Conservation (phyloP, 116 monocot genomes). For the Phalaenopsis hybrid region DNA sequence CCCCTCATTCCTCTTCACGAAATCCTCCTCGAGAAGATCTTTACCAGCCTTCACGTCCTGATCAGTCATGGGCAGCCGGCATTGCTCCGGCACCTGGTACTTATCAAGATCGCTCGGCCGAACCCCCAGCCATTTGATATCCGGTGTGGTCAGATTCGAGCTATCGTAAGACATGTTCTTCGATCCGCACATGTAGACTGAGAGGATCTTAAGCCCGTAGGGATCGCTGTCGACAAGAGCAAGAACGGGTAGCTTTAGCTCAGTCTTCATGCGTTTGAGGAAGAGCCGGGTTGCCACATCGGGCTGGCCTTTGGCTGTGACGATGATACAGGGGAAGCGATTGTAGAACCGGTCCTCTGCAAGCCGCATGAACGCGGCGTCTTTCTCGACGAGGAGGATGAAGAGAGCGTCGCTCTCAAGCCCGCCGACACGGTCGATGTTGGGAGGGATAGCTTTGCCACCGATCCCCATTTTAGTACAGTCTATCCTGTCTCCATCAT, state of each 20-base stretch:
- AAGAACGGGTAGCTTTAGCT: slow-evolving; percentile 80
- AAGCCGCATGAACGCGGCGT: slow-evolving; percentile 95
- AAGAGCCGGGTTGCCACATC: slow-evolving; percentile 96
- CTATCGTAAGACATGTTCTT: slow-evolving; percentile 99
- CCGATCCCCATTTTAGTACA: slow-evolving; percentile 97
- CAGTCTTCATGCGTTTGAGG: slow-evolving; percentile 70
- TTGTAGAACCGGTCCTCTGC: slow-evolving; percentile 98
- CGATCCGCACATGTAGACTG: slow-evolving; percentile 99
- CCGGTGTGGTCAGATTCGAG: slow-evolving; percentile 87
- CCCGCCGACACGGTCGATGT: slow-evolving; percentile 75
- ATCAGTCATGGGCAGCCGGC: slow-evolving; percentile 92
- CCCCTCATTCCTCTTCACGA: slow-evolving; percentile 85
- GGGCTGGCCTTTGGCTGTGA: slow-evolving; percentile 95
- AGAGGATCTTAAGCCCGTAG: slow-evolving; percentile 91
- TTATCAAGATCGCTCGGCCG: slow-evolving; percentile 90
- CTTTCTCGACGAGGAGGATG: slow-evolving; percentile 95
- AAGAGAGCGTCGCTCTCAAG: slow-evolving; percentile 90
- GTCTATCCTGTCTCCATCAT: slow-evolving; percentile 88
- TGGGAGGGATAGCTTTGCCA: slow-evolving; percentile 98
- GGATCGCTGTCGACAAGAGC: slow-evolving; percentile 96
- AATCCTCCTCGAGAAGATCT: slow-evolving; percentile 94
- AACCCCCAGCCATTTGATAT: slow-evolving; percentile 96
- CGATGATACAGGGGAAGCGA: slow-evolving; percentile 90
- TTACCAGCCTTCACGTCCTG: slow-evolving; percentile 97
- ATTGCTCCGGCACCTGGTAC: slow-evolving; percentile 90